Evolutionary conservation across 192 early-diverging fungal species (phyloP).

Genomic region (Coemansia sp.): DNA sequence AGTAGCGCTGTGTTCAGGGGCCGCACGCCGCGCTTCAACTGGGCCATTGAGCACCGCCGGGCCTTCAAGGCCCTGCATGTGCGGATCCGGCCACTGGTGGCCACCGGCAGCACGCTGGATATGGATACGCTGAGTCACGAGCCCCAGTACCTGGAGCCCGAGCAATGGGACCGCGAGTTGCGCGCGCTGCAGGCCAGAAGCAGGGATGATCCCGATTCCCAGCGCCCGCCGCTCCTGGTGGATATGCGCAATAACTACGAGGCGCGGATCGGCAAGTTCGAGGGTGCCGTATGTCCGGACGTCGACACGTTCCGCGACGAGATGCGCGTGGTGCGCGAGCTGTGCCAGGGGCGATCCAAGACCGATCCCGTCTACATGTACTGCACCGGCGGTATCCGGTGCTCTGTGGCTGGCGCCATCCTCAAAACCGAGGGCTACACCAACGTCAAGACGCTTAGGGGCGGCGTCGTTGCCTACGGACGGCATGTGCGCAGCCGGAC

Average conservation of each 20-base stretch:
- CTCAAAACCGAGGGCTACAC: conserved; percentile 65
- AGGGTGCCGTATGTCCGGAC: conserved; percentile 66
- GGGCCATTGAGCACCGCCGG: conserved; percentile 60
- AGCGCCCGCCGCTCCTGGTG: conserved; percentile 53
- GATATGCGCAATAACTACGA: conserved; percentile 86
- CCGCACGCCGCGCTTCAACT: conserved; percentile 57
- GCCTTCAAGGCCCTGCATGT: conserved; percentile 71
- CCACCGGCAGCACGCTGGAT: conserved; percentile 55
- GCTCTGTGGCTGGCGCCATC: conserved; percentile 76
- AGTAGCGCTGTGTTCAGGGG: conserved; percentile 31
- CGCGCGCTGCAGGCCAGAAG: conserved; percentile 10
- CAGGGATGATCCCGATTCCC: neutral
- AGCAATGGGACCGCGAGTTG: conserved; percentile 65
- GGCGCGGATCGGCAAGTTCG: conserved; percentile 69
- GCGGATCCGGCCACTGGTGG: conserved; percentile 63
- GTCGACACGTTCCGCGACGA: conserved; percentile 73
- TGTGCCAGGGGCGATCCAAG: conserved; percentile 55
- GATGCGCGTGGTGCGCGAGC: conserved; percentile 62
- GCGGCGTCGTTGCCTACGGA: conserved; percentile 78
- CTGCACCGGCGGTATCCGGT: conserved; percentile 83
- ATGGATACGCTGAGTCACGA: conserved; percentile 60
- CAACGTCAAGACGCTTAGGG: conserved; percentile 67
- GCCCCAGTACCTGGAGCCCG: conserved; percentile 67
- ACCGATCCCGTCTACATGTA: conserved; percentile 77
- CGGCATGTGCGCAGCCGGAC: conserved; percentile 54